Evolutionary conservation across 495 filamentous ascomycete species (phyloP).

Genomic region (Xylaria telfairii): DNA sequence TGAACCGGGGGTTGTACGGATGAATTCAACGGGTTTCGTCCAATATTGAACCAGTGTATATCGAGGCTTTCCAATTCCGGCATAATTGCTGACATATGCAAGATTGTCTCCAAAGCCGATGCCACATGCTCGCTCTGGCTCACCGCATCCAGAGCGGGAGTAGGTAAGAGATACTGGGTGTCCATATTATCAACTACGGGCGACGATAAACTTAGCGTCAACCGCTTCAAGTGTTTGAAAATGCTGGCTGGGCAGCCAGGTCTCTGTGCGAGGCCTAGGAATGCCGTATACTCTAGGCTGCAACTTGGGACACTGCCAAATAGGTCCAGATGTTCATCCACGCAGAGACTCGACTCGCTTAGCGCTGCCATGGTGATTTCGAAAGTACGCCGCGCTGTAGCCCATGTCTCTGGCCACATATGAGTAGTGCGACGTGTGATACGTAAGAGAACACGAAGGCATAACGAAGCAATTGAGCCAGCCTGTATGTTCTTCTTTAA

Average conservation of each 20-base stretch:
- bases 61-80: background rate
- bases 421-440: background rate
- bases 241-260: background rate
- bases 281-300: background rate
- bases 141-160: background rate
- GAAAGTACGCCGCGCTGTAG: background rate
- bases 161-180: background rate
- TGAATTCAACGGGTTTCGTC: background rate
- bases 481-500: background rate
- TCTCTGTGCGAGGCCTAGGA: background rate
- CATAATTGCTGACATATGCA: background rate
- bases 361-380: background rate
- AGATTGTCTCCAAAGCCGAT: background rate
- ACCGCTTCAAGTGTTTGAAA: background rate
- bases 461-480: background rate
- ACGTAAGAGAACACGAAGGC: background rate
- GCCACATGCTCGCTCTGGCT: background rate
- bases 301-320: background rate
- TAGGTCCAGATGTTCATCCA: background rate
- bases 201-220: background rate
- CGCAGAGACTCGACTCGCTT: background rate
- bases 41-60: background rate
- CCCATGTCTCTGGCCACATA: background rate
- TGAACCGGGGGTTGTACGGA: background rate
- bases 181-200: background rate